Base-by-base conservation (phyloP, 2,329 filamentous ascomycete genomes). In the Berkeleyomyces basicola region DNA sequence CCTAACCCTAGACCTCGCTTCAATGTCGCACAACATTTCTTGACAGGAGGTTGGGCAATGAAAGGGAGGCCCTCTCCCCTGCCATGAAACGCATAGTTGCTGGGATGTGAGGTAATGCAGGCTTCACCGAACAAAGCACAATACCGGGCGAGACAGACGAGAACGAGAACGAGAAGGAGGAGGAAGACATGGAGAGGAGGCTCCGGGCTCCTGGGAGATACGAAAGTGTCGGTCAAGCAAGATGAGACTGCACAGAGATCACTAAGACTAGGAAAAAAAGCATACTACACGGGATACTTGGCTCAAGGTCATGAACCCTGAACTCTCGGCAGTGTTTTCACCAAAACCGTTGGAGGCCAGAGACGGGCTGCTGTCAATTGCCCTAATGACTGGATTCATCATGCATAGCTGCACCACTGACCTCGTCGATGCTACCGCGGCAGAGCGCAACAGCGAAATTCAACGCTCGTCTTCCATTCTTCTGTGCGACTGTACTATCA, bases 191-290 rank as follows among this genome's bases (percentile, higher is more conserved):
- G 47, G 23, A 51, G 31, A 23, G 16, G 47, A 31, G 49, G 23
- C 9, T n/a, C 23, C 49, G 31, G 23, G 23, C 14, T 33, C 7
- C n/a, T 14, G 49, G 37, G 23, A 55, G 31, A 55, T 37, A 37
- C 31, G 49, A 55, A 33, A 55, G 37, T 55, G 49, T 55, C 49
- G 49, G 49, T 55, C 49, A 55, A 55, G 49, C 49, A n/a, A 55
- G 1, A 53, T 11, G 49, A 36, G 49, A 37, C 23, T 36, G 36
- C 31, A 55, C 31, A 55, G 14, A 33, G 7, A 7, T n/a, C 49
- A 55, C 33, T 31, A 6, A 55, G 49, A 37, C n/a, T 11, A 53
- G 49, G 14, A 7, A 55, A 14, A 11, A 5, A n/a, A 31, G 49
- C 16, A 37, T 16, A 23, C 23, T 23, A 2, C 23, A 23, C 23